Evolutionary conservation across 73 alveolate genomes (phyloP), one percentile per base, ranked within the genome.

Genomic region (Symbiodinium pilosum): DNA sequence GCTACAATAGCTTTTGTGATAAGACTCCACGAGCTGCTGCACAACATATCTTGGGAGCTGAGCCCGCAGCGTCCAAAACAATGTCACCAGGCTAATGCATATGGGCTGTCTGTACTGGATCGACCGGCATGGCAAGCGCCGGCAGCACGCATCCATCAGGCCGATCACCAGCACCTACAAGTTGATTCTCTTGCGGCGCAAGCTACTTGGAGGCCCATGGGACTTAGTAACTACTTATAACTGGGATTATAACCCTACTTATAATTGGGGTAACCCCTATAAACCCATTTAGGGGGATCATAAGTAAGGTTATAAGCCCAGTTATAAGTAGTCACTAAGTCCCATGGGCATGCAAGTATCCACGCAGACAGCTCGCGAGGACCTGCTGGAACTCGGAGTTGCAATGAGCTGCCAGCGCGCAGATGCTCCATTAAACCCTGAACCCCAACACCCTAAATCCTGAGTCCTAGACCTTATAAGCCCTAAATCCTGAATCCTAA

Each of bases 81-180:
- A 56, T 56, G 73, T 56, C 73, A 56, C 73, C 73, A 56, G 73
- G 73, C 73, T 56, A 56, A 32, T 20, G 73, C 73, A 56, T 56
- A 56, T 56, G 73, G 73, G 73, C 73, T 56, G 26, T 56, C 73
- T 56, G 73, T 56, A 56, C 73, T 56, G 73, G 73, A 56, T 56
- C 73, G 73, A 56, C 73, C 73, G 73, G 73, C 73, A 56, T 56
- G 73, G 73, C 73, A 56, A 56, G 73, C 73, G 73, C 73, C 73
- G 73, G 73, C 59, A 47, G 59, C 73, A 16, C 73, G 32, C 73
- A 56, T 56, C 73, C 73, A 56, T 16, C 73, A 56, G 73, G 73
- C 73, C 73, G 73, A 56, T 56, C 73, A 56, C 32, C 73, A 56
- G 73, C 73, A 56, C 32, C 73, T 56, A 56, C 73, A 56, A 56